Base-by-base conservation (phyloP, 352 stramenopile genomes). In the Elongisporangium prolatum region DNA sequence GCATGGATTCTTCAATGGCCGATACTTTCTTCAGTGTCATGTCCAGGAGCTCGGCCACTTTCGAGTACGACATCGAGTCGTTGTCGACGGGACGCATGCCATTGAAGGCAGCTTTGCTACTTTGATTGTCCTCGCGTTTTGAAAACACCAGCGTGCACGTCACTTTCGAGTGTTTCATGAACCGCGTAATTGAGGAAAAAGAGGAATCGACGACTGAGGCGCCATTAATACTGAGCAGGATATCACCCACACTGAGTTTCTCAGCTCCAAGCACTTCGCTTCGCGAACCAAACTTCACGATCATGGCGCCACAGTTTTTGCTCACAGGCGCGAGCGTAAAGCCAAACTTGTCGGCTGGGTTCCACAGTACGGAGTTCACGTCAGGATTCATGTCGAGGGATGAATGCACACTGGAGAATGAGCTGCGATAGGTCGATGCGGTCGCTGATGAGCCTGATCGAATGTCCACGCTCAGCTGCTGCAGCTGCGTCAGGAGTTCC, bases 141-240 rank as follows among this genome's bases (percentile, higher is more conserved):
- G 63, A 72, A 17, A 92, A 93, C 24, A 70, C 77, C 47, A 93
- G 68, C 56, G 84, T 93, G 69, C 81, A 93, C 51, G 75, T 88
- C 9, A 74, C 74, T 55, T 90, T 91, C 48, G 74, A 75, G 69
- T 83, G 80, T 65, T 93, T 93, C 37, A 93, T 62, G 59, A 91
- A 91, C 25, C 80, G 77, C 56, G 74, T 82, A 64, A 93, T 88
- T 24, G 80, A 84, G 48, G 77, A 58, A 58, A 84, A 86, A 21
- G 76, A 74, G 52, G 81, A 74, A 20, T 57, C 70, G 4, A 63
- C 65, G 17, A 92, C 84, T 0, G 71, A 70, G 18, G 79, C 72
- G 69, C 78, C 84, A 62, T 91, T 93, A 59, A 93, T 89, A 60
- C 81, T 84, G 37, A 88, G 61, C 25, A 93, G 74, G 44, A 89